These are phyloP conservation scores for Pseudonitzschia pungens DNA, from an alignment of 108 stramenopile species.

Conservation along the genomic window DNA sequence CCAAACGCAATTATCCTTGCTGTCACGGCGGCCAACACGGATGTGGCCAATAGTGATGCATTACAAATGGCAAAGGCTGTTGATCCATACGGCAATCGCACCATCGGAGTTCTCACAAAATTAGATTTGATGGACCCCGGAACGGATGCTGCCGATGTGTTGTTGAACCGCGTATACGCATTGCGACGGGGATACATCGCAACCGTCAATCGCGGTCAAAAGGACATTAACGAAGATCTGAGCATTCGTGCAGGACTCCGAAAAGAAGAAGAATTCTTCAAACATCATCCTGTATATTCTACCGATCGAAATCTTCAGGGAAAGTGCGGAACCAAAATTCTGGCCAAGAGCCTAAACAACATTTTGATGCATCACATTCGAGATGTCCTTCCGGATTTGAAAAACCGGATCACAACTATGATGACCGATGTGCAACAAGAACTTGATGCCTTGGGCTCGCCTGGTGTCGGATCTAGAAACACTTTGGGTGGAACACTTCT, in stretches of 20 bases:
- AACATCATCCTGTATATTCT: slow-evolving; percentile 87
- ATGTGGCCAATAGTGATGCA: slow-evolving; percentile 97
- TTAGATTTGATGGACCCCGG: slow-evolving; percentile 99
- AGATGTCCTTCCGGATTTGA: slow-evolving; percentile 95
- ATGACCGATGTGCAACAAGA: slow-evolving; percentile 87
- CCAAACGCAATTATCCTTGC: slow-evolving; percentile 97
- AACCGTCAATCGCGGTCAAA: slow-evolving; percentile 96
- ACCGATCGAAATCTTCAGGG: slow-evolving; percentile 50
- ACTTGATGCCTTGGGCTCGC: slow-evolving; percentile 82
- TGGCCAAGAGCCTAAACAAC: slow-evolving; percentile 83
- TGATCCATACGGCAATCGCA: slow-evolving; percentile 91
- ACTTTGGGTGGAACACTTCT: slow-evolving; percentile 82
- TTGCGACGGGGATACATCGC: slow-evolving; percentile 93
- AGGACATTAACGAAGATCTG: slow-evolving; percentile 88
- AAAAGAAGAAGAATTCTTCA: slow-evolving; percentile 93
- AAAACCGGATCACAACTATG: slow-evolving; percentile 85
- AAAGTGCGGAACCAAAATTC: slow-evolving; percentile 74
- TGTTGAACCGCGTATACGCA: slow-evolving; percentile 90
- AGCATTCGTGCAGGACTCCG: slow-evolving; percentile 82
- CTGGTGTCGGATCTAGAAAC: slow-evolving; percentile 41
- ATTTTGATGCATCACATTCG: slow-evolving; percentile 98
- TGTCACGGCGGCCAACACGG: slow-evolving; percentile 95
- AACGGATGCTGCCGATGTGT: slow-evolving; percentile 90
- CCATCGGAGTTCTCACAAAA: slow-evolving; percentile 98
- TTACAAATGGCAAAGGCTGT: slow-evolving; percentile 92